Conservation (phyloP, 257 asterid species). For the Linderniella brevidens region DNA sequence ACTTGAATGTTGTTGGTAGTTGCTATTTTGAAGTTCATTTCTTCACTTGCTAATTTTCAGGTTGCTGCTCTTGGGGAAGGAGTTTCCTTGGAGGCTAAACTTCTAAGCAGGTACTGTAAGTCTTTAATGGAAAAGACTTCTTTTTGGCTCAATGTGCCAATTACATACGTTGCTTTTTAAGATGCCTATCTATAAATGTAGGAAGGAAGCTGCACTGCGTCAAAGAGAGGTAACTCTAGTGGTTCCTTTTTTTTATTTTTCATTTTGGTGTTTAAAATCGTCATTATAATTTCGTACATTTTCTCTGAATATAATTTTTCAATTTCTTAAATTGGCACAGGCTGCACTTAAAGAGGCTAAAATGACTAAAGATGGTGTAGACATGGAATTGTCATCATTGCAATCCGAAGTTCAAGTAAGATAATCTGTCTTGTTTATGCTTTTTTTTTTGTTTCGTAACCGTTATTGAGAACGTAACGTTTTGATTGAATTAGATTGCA, state of each 20-base stretch:
- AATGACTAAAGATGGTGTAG: slow-evolving; percentile 52
- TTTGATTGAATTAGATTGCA: slow-evolving; percentile 36
- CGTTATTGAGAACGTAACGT: slow-evolving; percentile 14
- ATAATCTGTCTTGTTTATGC: slow-evolving; percentile 8
- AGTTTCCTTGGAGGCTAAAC: slow-evolving; percentile 87
- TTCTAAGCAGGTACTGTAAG: slow-evolving; percentile 88
- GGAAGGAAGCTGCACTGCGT: slow-evolving; percentile 91
- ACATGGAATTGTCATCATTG: slow-evolving; percentile 46
- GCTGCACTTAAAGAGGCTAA: slow-evolving; percentile 92
- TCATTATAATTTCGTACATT: background rate
- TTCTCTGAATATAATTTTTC: background rate
- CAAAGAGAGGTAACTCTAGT: slow-evolving; percentile 68
- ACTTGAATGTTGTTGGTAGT: slow-evolving; percentile 7
- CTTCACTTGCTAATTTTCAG: slow-evolving; percentile 24
- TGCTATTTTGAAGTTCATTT: slow-evolving; percentile 8
- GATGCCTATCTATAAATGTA: slow-evolving; percentile 19
- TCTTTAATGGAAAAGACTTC: slow-evolving; percentile 10
- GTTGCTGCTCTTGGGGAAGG: slow-evolving; percentile 97
- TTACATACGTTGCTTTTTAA: slow-evolving; percentile 9
- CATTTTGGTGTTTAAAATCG: background rate
- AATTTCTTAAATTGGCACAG: slow-evolving; percentile 21
- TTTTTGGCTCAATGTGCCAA: slow-evolving; percentile 9
- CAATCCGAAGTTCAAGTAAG: slow-evolving; percentile 48
- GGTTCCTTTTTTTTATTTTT: no score
- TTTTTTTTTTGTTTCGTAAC: slow-evolving; percentile 10